Evolutionary conservation across 2,329 filamentous ascomycete species (phyloP), one percentile per base, ranked within the genome.

Genomic region (Alternaria viburni): DNA sequence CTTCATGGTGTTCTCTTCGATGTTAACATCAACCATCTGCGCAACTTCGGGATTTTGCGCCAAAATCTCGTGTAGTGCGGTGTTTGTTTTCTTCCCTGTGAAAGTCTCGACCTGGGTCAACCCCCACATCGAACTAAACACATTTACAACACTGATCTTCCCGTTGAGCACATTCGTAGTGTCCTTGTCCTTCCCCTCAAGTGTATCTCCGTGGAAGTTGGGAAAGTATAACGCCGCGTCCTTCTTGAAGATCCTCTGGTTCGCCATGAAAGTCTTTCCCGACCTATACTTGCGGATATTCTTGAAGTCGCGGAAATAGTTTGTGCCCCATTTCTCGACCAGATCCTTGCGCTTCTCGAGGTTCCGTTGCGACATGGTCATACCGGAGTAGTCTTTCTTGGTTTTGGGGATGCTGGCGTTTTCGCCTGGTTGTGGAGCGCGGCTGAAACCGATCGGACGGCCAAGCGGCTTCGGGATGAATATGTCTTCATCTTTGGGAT

Each of bases 261-360:
- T 95, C 19, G 93, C 90, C 55, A 95, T 84, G 82, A 97, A 99
- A 23, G 93, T 93, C 81, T 99, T 99, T 74, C 96, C 96, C 73
- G 93, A 89, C 81, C 86, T 82, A 69, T 96, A 90, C 69, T 81
- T 79, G 23, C 90, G 85, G 80, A 97, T 87, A 81, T 96, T 96
- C 63, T 88, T 88, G 91, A 93, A 97, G 85, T 99, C 95, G 79
- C 93, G 91, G 83, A 97, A 99, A 81, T 99, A 99, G 3, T 95
- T 94, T 62, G 92, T 92, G 19, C 90, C 85, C 75, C 96, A 90
- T 78, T 93, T 89, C 69, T 88, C 86, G 47, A 92, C 92, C 57
- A 98, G 84, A 77, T 93, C 86, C 71, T 92, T 87, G 68, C 95
- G 88, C 69, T 90, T 87, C 68, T 87, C 85, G 8, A 97, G 81